Evolutionary conservation across 2,329 filamentous ascomycete species (phyloP), one percentile per base, ranked within the genome.

Genomic region (Aspergillus ochraceoroseus): DNA sequence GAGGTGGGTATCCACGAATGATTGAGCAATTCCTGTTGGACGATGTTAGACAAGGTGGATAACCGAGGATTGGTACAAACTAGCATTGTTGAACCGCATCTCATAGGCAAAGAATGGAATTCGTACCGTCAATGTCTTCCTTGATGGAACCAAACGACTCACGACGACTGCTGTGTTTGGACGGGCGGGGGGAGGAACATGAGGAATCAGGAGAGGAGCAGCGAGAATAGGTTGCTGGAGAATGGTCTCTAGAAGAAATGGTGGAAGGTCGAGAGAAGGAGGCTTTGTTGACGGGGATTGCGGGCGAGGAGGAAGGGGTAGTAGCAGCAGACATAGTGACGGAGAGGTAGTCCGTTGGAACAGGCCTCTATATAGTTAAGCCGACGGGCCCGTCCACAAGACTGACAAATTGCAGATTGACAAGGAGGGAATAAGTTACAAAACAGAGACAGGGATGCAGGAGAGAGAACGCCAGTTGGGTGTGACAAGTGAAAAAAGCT

Each of bases 111-210:
- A 29, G 12, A 27, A 13, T 33, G 15, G 23, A 25, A 32, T 18
- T 55, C 61, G 26, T 62, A 67, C 64, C 65, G 52, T 64, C 59
- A 17, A 57, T 56, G 46, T 67, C 66, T 56, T 69, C 66, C 50
- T 67, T 67, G 54, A 69, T 65, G 5, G 65, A 68, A 33, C 65
- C 65, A 47, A 67, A 66, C 3, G 65, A 68, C 34, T 61, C 54
- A 22, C 65, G 63, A 32, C 57, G 52, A 44, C 63, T 66, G 56
- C 58, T 67, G 7, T 64, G 63, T 19, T 59, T 54, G 13, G 65
- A 66, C n/a, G 57, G 55, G 52, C 61, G 56, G 4, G 59, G 54
- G 7, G 64, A 62, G 30, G 55, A 61, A 39, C 58, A 61, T 17
- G 55, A 61, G 11, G 48, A 54, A 13, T 53, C 48, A 20, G 60